Base-by-base conservation (phyloP, 2,329 filamentous ascomycete genomes). In the Fusarium brevicatenulatum region DNA sequence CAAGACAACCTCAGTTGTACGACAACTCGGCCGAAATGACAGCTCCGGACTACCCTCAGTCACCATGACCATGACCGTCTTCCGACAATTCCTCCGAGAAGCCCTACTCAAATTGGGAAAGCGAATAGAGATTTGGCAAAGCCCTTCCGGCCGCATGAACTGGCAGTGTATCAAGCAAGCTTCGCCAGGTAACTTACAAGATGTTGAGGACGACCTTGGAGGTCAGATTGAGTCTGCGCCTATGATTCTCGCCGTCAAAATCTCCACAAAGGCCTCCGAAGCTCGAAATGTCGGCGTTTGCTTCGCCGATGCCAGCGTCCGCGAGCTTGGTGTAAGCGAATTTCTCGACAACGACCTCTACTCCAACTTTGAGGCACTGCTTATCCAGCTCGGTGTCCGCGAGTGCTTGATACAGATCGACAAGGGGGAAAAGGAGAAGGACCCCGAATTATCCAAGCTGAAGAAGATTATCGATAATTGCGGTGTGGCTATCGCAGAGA, bases 311-410 rank as follows among this genome's bases (percentile, higher is more conserved):
- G 96, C 97, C 2, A 98, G 94, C 74, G 95, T 98, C 32, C 89
- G 96, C 57, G 96, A 99, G 84, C 88, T 99, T 5, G 96, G 96
- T 13, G 95, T 99, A 60, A 97, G 94, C 85, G 97, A 99, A 80
- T 99, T 99, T 74, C 89, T 97, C n/a, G 96, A 99, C 86, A 99
- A 98, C 79, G 96, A 99, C 80, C 87, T 98, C 15, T 99, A 97
- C 84, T 98, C 95, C 58, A 99, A 99, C 81, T 97, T 99, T 75
- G 96, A 99, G 83, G 95, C 95, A 7, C 87, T 99, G 23, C 89
- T 99, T 58, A 99, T 99, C 74, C 97, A 99, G 80, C 90, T 99
- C 7, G 96, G 96, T 10, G 94, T 98, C 25, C 96, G 95, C 80
- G 96, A 99, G 81, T 98, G 95, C 78, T 84, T 99, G 36, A 83